Evolutionary conservation across 192 early-diverging fungal species (phyloP), one percentile per base, ranked within the genome.

Genomic region (Entrophospora sp.): DNA sequence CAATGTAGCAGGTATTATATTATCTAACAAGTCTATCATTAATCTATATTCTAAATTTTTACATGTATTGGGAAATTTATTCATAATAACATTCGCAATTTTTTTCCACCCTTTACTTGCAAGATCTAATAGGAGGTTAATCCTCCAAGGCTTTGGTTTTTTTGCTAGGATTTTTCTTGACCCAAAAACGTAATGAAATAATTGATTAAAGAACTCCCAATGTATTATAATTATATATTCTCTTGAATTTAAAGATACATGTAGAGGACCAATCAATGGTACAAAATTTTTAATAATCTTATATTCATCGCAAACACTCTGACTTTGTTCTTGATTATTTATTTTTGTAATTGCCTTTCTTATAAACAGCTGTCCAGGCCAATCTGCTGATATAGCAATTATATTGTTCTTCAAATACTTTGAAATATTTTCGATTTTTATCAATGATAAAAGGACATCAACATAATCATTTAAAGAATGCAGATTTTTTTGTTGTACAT

Each of bases 341-440:
- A 49, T 27, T 35, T 36, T 36, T 32, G n/a, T 27, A 10, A 43
- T 4, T 61, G 58, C 58, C 42, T 61, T 61, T 3, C 30, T 4
- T 42, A 61, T 43, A 32, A 61, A 58, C 2, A 61, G 16, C 38
- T 61, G 27, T 1, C 38, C 58, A 61, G 58, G 40, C 27, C 38
- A 61, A 27, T 61, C 38, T 31, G 16, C 58, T 10, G 42, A 7
- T 16, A 61, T 4, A 14, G 22, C 6, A 7, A 22, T 25, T 35
- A 56, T 5, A 35, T 20, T 13, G 35, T 35, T 35, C 4, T 31
- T 5, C 24, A 56, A 35, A 56, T 35, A 6, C 5, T 35, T 14
- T 7, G 24, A 35, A 56, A 35, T 6, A 35, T 56, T 32, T 35
- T 56, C 16, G 6, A 18, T 35, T 56, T 56, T 14, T 35, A 35